phyloP scores from a whole-genome alignment of 1,139 yeast genomes.

The Diutina mesorugosa region DNA sequence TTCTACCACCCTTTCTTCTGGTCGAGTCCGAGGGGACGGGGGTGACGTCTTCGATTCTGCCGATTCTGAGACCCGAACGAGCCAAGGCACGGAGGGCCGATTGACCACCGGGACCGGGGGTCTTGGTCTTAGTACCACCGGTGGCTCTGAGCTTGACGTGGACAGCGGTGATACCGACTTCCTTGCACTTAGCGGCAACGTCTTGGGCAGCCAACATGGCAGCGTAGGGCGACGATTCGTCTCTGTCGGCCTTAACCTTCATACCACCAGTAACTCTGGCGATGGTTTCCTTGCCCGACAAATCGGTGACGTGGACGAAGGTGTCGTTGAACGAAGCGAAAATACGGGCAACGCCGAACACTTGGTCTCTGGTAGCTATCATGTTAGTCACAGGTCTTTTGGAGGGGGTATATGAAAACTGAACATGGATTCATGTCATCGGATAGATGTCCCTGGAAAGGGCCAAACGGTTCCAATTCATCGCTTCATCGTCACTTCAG shows the following conservation, averaged over 20 bases:
- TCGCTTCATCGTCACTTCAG: too few species aligned
- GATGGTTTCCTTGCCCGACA: constrained; percentile 99
- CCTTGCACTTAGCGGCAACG: constrained; percentile 97
- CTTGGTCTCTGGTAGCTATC: constrained; percentile 53
- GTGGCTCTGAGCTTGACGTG: constrained; percentile 99
- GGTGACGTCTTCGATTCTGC: constrained; percentile 99
- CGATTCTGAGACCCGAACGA: constrained; percentile 99
- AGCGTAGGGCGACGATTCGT: constrained; percentile 99
- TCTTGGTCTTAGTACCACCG: constrained; percentile 99
- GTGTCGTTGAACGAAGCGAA: constrained; percentile 99
- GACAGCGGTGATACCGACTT: constrained; percentile 99
- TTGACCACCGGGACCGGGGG: constrained; percentile 99
- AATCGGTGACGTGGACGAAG: constrained; percentile 98
- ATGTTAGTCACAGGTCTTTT: background rate
- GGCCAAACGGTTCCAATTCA: too few species aligned
- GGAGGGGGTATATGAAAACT: background rate
- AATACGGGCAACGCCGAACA: constrained; percentile 99
- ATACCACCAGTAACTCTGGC: constrained; percentile 99
- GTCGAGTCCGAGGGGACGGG: constrained; percentile 99
- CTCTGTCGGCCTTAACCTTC: constrained; percentile 99
- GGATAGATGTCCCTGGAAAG: background rate
- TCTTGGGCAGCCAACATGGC: constrained; percentile 99
- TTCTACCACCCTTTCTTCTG: constrained; percentile 99
- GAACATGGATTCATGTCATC: background rate
- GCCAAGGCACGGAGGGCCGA: constrained; percentile 99